Percentiles rank a stretch among this genome's conserved stretches.
Evolutionary conservation across 331 rosid genomes (phyloP).

Genomic region (Pyrus hybrid): DNA sequence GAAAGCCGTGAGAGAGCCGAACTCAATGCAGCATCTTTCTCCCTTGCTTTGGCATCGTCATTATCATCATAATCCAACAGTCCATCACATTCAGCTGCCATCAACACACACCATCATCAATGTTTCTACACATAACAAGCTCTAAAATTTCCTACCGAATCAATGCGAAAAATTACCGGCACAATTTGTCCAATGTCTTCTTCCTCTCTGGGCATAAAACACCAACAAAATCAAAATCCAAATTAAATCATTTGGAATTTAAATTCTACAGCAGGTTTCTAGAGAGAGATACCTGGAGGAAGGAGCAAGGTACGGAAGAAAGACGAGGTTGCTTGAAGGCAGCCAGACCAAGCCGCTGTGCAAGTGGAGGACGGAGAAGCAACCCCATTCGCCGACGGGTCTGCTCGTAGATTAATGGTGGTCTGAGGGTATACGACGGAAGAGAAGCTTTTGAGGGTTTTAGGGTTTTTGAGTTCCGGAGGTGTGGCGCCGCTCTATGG

Average conservation of each 20-base stretch:
- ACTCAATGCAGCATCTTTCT: slow-evolving; percentile 52
- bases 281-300: slow-evolving; percentile 16
- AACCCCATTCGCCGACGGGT: not conserved
- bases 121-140: not conserved
- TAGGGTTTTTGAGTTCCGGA: not conserved
- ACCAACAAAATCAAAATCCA: not conserved
- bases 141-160: too few relatives aligned
- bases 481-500: not conserved
- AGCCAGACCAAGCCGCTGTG: not conserved
- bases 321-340: slow-evolving; percentile 13
- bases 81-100: slow-evolving; percentile 30
- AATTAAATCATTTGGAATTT: not conserved
- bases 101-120: not conserved
- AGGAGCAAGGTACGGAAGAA: slow-evolving; percentile 14
- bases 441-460: not conserved
- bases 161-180: slow-evolving; percentile 11
- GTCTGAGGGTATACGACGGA: not conserved
- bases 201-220: slow-evolving; percentile 37
- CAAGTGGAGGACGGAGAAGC: not conserved
- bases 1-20: slow-evolving; percentile 61
- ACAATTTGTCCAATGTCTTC: slow-evolving; percentile 22
- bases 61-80: slow-evolving; percentile 1
- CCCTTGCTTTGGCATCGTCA: slow-evolving; percentile 54
- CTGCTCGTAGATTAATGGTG: not conserved
- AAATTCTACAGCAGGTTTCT: not conserved